phyloP scores from a whole-genome alignment of 73 alveolate genomes.

The Uronychia binucleata region DNA sequence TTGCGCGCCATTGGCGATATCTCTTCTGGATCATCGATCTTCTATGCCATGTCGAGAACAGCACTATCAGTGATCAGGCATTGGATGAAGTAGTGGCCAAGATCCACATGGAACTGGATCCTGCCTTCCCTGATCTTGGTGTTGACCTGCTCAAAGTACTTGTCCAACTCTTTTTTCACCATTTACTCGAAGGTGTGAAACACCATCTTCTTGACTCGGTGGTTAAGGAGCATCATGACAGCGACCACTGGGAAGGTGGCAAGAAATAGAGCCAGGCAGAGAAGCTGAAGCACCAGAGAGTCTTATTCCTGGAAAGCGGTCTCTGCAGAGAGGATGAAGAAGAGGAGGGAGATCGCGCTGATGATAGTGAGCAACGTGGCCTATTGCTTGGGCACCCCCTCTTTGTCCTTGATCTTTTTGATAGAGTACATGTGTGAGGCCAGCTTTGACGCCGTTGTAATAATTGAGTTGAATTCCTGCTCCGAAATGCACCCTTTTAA shows the following conservation, averaged over 20 bases:
- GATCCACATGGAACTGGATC: conserved; percentile 54
- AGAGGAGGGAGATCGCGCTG: conserved; percentile 14
- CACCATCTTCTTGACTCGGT: conserved; percentile 3
- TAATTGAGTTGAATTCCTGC: conserved; percentile 50
- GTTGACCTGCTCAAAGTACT: conserved; percentile 47
- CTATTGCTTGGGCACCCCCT: conserved; percentile 14
- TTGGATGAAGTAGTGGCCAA: conserved; percentile 64
- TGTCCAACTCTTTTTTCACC: conserved; percentile 38
- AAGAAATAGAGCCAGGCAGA: background rate
- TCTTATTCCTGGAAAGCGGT: conserved; percentile 13
- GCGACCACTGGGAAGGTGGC: conserved; percentile 14
- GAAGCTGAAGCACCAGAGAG: background rate
- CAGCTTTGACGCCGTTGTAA: conserved; percentile 11
- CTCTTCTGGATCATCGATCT: too few relatives aligned
- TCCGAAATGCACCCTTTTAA: conserved; percentile 48
- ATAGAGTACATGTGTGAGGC: conserved; percentile 49
- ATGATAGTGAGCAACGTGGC: background rate
- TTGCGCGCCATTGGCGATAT: too few relatives aligned
- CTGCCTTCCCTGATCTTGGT: conserved; percentile 14
- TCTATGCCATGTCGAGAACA: background rate
- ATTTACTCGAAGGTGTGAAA: conserved; percentile 50
- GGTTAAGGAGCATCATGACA: conserved; percentile 28
- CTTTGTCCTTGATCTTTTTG: conserved; percentile 40
- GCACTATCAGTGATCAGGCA: conserved; percentile 15
- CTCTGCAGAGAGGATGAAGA: background rate